These are phyloP conservation scores for Eucalyptus sideroxylon DNA, from an alignment of 345 rosid species.

Conservation along the genomic window DNA sequence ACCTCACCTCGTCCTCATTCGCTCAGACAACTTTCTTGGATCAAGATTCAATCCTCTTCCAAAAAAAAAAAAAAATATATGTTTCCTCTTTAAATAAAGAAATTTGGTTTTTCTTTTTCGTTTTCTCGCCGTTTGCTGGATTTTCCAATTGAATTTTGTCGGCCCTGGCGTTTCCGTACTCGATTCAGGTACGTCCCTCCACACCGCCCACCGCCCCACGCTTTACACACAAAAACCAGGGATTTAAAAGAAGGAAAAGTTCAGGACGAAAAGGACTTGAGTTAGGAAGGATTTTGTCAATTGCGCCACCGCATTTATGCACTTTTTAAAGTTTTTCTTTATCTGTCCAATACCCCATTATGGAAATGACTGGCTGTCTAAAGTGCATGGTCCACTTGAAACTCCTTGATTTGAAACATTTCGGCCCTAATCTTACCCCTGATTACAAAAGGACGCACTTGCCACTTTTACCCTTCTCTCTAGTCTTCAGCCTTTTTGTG, in stretches of 20 bases:
- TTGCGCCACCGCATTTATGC: neutral
- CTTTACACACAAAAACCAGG: neutral
- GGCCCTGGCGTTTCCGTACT: neutral
- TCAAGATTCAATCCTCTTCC: neutral
- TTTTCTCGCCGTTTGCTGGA: neutral
- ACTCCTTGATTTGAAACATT: neutral
- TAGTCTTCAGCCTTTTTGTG: neutral
- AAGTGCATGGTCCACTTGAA: neutral
- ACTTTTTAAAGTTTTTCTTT: neutral
- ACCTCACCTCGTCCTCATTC: neutral
- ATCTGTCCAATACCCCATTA: neutral
- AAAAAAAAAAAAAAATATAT: too few species aligned
- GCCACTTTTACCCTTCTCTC: neutral
- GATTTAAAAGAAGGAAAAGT: neutral
- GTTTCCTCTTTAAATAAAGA: neutral
- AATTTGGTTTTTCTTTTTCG: neutral
- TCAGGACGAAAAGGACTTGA: neutral
- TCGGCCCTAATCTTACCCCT: neutral
- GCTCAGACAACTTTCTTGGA: neutral
- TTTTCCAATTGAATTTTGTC: neutral
- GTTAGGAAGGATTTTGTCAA: neutral
- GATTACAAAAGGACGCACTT: neutral
- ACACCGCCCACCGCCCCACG: neutral
- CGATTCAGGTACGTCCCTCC: neutral
- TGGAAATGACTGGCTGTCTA: neutral